Evolutionary conservation across 1,284 basidiomycete species (phyloP), one percentile per base, ranked within the genome.

Genomic region (Caloboletus firmus): DNA sequence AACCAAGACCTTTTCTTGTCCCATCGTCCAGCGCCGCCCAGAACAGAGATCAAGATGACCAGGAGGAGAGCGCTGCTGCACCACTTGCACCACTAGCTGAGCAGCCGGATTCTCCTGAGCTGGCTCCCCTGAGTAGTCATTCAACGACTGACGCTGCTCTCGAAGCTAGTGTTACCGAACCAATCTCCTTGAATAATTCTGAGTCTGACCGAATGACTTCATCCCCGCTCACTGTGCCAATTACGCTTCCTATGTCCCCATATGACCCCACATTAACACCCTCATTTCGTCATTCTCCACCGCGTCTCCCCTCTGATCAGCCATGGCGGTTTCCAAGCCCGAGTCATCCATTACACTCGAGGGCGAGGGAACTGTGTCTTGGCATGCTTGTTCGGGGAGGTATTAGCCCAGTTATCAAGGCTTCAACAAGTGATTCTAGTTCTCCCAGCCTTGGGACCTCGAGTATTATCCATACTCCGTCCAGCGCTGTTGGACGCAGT

Each of bases 301-400:
- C 83, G 0, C 84, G 80, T 8, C 77, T 84, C 20, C 84, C 85
- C 8, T 85, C 82, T 18, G 83, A 87, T 59, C 86, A 88, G 55
- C 87, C 88, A 6, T 90, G 87, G 88, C 80, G 84, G 35, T 89
- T 82, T 65, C 81, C 83, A 17, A 87, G 84, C 62, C 84, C 85
- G 20, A 85, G 83, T 50, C 84, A 88, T 64, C 85, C 87, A 4
- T 70, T 88, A 34, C 81, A 87, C 66, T 82, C 81, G 13, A 76
- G 70, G 30, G 78, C 79, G 11, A 79, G 81, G 37, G 83, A 89
- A 55, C 62, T 87, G n/a, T 84, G 83, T 26, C 71, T 89, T 43
- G 77, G 78, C 49, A 80, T 84, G 77, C 73, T 89, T 22, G 76
- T 80, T 24, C 70, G 66, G 22, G 72, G 70, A 12, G 74, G 72